phyloP scores from a whole-genome alignment of 1,139 yeast genomes.

The Arxiozyma bovina region DNA sequence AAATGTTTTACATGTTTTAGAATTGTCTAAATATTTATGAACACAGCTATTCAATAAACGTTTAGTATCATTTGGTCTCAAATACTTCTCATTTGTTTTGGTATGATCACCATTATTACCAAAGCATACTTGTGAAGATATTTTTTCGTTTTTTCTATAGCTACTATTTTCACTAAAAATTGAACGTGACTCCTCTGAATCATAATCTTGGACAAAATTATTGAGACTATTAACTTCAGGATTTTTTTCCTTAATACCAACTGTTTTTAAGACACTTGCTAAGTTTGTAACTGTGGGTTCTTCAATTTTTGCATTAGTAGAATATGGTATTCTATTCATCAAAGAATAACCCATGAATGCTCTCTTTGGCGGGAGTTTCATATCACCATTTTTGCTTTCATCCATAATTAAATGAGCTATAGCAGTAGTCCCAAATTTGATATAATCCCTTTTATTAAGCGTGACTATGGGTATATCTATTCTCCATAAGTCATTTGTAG shows the following conservation, averaged over 20 bases:
- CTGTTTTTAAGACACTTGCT: slow-evolving; percentile 10
- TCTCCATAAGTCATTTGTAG: slow-evolving; percentile 42
- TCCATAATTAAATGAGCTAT: slow-evolving; percentile 28
- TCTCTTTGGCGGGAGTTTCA: slow-evolving; percentile 29
- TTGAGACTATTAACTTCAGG: neutral
- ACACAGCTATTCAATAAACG: neutral
- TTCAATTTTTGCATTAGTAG: slow-evolving; percentile 2
- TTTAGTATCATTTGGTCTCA: slow-evolving; percentile 2
- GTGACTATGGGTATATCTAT: slow-evolving; percentile 35
- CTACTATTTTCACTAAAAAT: neutral
- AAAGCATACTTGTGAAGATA: neutral
- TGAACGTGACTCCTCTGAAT: neutral
- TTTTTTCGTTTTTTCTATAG: neutral
- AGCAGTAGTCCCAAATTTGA: slow-evolving; percentile 31
- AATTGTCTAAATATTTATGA: neutral
- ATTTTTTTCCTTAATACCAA: neutral
- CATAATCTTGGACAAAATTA: neutral
- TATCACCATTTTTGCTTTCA: slow-evolving; percentile 5
- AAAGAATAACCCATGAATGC: slow-evolving; percentile 30
- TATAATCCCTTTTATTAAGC: slow-evolving; percentile 29
- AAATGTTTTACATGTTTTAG: slow-evolving; percentile 12
- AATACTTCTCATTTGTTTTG: neutral
- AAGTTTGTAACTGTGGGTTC: slow-evolving; percentile 9
- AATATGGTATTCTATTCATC: slow-evolving; percentile 8
- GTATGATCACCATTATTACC: neutral